Evolutionary conservation across 179 eudicot species (phyloP).

Genomic region (Dionaea muscipula): DNA sequence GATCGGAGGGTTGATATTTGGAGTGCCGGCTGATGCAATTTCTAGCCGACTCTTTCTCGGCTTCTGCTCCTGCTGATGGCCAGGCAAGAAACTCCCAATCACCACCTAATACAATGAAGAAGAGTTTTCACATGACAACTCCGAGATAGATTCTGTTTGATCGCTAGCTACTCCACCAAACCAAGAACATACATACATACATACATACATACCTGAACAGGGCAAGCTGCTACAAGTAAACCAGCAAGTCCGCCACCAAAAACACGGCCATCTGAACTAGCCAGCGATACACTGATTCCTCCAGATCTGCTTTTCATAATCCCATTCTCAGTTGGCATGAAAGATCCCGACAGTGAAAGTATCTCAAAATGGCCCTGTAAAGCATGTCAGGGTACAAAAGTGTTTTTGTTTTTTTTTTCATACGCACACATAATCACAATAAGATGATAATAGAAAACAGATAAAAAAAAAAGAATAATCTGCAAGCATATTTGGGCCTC

Average conservation of each 20-base stretch:
- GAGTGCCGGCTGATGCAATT: slow-evolving; percentile 22
- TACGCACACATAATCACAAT: too few relatives aligned
- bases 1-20: slow-evolving; percentile 24
- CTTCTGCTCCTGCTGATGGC: slow-evolving; percentile 49
- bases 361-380: slow-evolving; percentile 87
- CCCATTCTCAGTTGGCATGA: slow-evolving; percentile 54
- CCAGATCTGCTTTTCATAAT: slow-evolving; percentile 69
- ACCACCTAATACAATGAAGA: slow-evolving; percentile 43
- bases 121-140: too few relatives aligned
- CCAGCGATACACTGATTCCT: slow-evolving; percentile 77
- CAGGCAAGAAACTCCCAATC: slow-evolving; percentile 60
- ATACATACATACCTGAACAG: slow-evolving; percentile 70
- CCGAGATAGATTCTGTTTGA: too few relatives aligned
- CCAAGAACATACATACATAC: too few relatives aligned
- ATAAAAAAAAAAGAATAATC: too few relatives aligned
- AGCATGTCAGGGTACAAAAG: too few relatives aligned
- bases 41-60: slow-evolving; percentile 50
- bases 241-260: slow-evolving; percentile 91
- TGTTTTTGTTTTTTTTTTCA: too few relatives aligned
- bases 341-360: slow-evolving; percentile 71
- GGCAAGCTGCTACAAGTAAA: slow-evolving; percentile 67
- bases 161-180: neutral
- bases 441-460: too few relatives aligned
- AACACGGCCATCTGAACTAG: slow-evolving; percentile 90
- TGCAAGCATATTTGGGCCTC: too few relatives aligned